These are phyloP conservation scores for Saccharomyces kudriavzevii DNA, from an alignment of 805 yeast genomes.

Conservation along the genomic window DNA sequence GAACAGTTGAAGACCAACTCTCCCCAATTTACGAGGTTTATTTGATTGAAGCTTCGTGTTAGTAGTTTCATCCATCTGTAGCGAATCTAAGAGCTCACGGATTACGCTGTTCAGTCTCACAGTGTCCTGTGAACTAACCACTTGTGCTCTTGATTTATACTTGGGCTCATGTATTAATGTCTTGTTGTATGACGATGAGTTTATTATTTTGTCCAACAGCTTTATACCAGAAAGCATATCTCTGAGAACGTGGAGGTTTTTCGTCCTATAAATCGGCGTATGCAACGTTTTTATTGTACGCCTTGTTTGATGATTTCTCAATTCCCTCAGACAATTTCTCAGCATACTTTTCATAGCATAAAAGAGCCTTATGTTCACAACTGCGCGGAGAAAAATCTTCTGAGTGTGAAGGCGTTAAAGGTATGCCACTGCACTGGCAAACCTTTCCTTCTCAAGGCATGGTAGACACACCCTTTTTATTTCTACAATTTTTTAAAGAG, in stretches of 20 bases:
- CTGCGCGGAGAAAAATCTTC: background rate
- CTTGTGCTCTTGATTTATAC: constrained; percentile 17
- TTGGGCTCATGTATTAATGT: constrained; percentile 19
- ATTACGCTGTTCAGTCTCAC: constrained; percentile 14
- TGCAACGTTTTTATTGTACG: constrained; percentile 23
- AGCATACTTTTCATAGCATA: background rate
- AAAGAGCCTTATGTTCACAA: background rate
- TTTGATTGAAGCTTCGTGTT: constrained; percentile 1
- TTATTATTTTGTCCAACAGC: constrained; percentile 16
- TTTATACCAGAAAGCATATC: constrained; percentile 13
- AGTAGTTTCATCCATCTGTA: constrained; percentile 15
- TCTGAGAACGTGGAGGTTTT: constrained; percentile 7
- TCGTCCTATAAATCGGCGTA: constrained; percentile 19
- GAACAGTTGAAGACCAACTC: constrained; percentile 23
- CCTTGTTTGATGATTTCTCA: background rate
- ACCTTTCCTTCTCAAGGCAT: background rate
- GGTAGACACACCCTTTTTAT: background rate
- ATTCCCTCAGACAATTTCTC: background rate
- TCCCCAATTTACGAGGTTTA: constrained; percentile 15
- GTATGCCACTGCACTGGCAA: background rate
- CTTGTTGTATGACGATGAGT: constrained; percentile 16
- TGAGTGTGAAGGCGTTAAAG: background rate
- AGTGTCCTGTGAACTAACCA: constrained; percentile 17
- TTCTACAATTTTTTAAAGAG: background rate
- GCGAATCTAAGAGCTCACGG: constrained; percentile 14